phyloP scores from a whole-genome alignment of 2,329 filamentous ascomycete species.

The Calycina herbarum region DNA sequence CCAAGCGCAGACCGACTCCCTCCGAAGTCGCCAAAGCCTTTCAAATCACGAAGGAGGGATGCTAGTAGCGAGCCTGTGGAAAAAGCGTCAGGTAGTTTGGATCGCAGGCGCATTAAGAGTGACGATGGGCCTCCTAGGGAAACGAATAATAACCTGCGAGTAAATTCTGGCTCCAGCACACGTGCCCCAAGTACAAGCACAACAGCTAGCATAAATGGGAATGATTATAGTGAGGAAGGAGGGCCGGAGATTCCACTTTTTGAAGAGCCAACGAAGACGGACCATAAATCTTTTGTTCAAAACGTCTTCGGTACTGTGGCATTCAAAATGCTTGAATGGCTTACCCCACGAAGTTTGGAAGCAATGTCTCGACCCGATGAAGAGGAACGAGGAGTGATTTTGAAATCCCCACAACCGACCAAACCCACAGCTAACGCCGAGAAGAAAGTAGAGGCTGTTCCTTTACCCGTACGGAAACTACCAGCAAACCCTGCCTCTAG shows the following conservation, averaged over 20 bases:
- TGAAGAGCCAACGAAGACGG: slow-evolving; percentile 45
- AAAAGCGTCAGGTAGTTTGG: not conserved
- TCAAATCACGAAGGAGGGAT: slow-evolving; percentile 10
- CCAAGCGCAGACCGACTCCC: slow-evolving; percentile 20
- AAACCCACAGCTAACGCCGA: not conserved
- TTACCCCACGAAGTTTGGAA: slow-evolving; percentile 53
- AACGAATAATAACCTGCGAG: not conserved
- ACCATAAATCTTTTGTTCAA: slow-evolving; percentile 63
- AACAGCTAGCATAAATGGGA: not conserved
- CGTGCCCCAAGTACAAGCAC: not conserved
- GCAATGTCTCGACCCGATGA: slow-evolving; percentile 22
- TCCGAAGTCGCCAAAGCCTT: slow-evolving; percentile 10
- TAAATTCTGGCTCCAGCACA: not conserved
- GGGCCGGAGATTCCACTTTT: slow-evolving; percentile 7
- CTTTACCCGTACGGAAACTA: not conserved
- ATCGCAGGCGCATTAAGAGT: not conserved
- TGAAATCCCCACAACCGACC: not conserved
- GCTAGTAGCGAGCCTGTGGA: not conserved
- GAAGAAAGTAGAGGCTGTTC: too few species aligned
- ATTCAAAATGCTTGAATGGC: slow-evolving; percentile 70
- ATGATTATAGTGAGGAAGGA: not conserved
- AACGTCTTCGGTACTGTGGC: slow-evolving; percentile 65
- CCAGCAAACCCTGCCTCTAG: not conserved
- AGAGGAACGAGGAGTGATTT: not conserved
- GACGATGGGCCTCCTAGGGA: slow-evolving; percentile 1